Percentiles rank a stretch among this genome's conserved stretches.
Evolutionary conservation across 176 grass and related monocot genomes (phyloP).

Genomic region (Poa pratensis): DNA sequence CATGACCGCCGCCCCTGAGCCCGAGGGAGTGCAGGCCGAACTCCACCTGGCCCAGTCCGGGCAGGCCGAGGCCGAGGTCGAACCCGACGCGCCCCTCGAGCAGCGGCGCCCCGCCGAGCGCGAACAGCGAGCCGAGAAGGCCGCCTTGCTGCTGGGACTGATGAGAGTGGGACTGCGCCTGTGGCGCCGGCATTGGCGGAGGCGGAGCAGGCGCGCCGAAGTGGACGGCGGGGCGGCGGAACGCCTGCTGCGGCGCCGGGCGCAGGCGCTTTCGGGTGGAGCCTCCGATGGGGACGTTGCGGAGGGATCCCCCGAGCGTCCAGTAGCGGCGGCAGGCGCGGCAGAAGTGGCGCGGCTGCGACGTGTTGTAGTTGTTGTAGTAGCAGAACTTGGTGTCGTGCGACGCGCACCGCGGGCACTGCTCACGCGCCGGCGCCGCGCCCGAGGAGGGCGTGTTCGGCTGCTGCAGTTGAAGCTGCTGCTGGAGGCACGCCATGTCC

Average conservation of each 20-base stretch:
- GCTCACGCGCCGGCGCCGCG: conserved; percentile 41
- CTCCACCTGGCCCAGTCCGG: conserved; percentile 27
- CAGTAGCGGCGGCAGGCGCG: conserved; percentile 95
- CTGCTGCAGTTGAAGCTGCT: conserved; percentile 4
- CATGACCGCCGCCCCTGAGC: neutral
- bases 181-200: neutral
- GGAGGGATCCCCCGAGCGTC: conserved; percentile 92
- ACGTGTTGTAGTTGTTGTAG: conserved; percentile 99
- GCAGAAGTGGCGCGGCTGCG: conserved; percentile 98
- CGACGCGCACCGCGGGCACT: conserved; percentile 91
- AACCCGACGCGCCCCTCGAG: conserved; percentile 59
- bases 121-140: conserved; percentile 57
- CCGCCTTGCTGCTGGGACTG: conserved; percentile 24
- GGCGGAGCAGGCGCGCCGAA: conserved; percentile 30
- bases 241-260: conserved; percentile 8
- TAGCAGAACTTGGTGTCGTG: conserved; percentile 99
- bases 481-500: conserved; percentile 51
- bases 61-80: conserved; percentile 63
- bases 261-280: conserved; percentile 87
- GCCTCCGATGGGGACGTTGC: conserved; percentile 93
- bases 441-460: neutral
- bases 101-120: conserved; percentile 57
- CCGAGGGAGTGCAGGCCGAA: conserved; percentile 39
- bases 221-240: conserved; percentile 13
- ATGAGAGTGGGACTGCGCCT: neutral